phyloP scores from a whole-genome alignment of 129 eudicot species.

The Heracleum sosnowskyi region DNA sequence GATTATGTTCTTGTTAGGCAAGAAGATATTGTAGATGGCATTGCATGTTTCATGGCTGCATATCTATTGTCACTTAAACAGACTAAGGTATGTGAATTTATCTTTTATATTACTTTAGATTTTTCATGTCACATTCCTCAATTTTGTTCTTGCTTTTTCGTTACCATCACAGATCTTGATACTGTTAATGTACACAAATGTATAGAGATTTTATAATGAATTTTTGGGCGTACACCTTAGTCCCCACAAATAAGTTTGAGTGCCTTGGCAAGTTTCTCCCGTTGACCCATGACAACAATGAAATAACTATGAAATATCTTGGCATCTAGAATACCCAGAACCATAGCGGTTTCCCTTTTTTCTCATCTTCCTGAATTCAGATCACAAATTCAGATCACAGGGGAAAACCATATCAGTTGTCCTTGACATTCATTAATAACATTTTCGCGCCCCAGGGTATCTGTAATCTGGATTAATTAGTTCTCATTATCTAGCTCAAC shows the following conservation, averaged over 20 bases:
- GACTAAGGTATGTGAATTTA: conserved; percentile 58
- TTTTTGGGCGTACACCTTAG: neutral
- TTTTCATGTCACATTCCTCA: neutral
- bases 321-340: neutral
- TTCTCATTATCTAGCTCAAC: neutral
- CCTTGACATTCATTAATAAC: neutral
- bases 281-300: neutral
- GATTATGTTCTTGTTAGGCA: conserved; percentile 87
- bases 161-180: neutral
- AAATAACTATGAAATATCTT: neutral
- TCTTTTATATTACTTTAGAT: neutral
- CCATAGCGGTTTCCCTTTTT: neutral
- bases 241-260: neutral
- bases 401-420: neutral
- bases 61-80: conserved; percentile 77
- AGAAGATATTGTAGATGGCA: conserved; percentile 97
- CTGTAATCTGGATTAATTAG: neutral
- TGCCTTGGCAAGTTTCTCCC: neutral
- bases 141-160: neutral
- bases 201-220: neutral
- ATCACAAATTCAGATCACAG: neutral
- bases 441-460: neutral
- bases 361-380: neutral
- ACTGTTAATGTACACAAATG: neutral
- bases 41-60: conserved; percentile 96